Evolutionary conservation across 2,329 filamentous ascomycete species (phyloP), one percentile per base, ranked within the genome.

Genomic region (Coniochaeta sp.): DNA sequence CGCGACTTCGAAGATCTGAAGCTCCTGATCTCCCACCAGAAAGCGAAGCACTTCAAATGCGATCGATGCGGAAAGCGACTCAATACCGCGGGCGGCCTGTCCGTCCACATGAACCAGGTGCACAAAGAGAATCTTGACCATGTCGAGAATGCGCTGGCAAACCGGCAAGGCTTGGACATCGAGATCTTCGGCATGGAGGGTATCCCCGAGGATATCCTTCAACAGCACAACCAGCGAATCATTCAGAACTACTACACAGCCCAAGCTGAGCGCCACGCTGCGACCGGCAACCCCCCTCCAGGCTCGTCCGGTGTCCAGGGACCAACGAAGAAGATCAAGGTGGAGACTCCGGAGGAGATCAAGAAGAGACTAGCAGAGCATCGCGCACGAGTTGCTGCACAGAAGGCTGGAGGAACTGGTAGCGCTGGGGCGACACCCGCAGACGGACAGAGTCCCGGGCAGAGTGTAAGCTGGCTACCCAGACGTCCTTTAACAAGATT

Each of bases 161-260:
- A 93, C 69, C 87, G 95, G 64, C 86, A 91, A 64, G 89, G 89
- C 62, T 85, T 96, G 62, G 91, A 96, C 62, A 86, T 96, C 62
- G 95, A 99, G 76, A 97, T 99, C 69, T 99, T 98, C 72, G 95
- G 93, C 70, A 97, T 97, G 90, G 92, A 97, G 73, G 95, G 95
- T 70, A 91, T 98, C 40, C 95, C 95, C 2, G 89, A 91, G 61
- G 91, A 96, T 61, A 84, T 96, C 63, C 78, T 91, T 61, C 84
- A 91, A 68, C 85, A 89, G 70, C 93, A 97, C 79, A 89, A 90
- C 71, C 90, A 95, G 74, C 86, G 90, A 68, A 91, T 98, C 71
- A 86, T 92, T 64, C 85, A 90, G 67, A 88, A 89, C 73, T 96
- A 89, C 74, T 93, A 96, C 74, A 87, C 91, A 71, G 88, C 87